Percentiles rank a stretch among this genome's conserved stretches.
These are phyloP conservation scores for Pleurozium schreberi DNA, from an alignment of 225 moss, liverwort and hornwort species.

Conservation along the genomic window DNA sequence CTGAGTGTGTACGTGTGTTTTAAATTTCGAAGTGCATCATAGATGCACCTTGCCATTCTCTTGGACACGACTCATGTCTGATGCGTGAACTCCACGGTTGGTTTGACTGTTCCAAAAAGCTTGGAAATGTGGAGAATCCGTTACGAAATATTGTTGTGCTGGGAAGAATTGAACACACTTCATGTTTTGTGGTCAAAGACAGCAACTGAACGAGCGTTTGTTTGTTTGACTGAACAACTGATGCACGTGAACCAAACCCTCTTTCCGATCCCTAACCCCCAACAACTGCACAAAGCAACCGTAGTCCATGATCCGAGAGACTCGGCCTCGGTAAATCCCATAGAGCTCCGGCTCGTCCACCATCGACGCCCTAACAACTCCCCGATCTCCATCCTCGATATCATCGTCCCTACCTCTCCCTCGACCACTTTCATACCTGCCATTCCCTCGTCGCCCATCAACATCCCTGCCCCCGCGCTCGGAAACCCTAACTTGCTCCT, in stretches of 20 bases:
- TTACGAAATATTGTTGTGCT: not conserved
- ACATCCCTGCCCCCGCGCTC: not conserved
- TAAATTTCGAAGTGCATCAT: not conserved
- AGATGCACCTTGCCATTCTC: not conserved
- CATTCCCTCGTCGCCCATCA: slow-evolving; percentile 16
- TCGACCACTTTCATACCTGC: slow-evolving; percentile 14
- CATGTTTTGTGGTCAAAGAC: not conserved
- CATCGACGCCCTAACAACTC: not conserved
- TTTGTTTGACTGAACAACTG: not conserved
- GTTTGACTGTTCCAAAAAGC: not conserved
- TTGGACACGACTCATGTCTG: not conserved
- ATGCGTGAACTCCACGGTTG: not conserved
- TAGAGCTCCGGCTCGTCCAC: slow-evolving; percentile 79
- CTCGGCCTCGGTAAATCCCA: slow-evolving; percentile 69
- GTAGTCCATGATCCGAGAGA: slow-evolving; percentile 95
- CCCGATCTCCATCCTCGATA: slow-evolving; percentile 4
- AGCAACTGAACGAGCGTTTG: not conserved
- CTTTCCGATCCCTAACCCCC: slow-evolving; percentile 77
- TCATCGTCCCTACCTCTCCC: slow-evolving; percentile 15
- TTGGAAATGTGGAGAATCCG: not conserved
- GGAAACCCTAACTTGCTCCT: slow-evolving; percentile 34
- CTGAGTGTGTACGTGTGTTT: not conserved
- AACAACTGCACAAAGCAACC: slow-evolving; percentile 86
- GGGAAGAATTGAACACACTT: no score
- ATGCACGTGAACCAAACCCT: slow-evolving; percentile 79